Conservation (phyloP, 1,284 basidiomycete species). For the Apiotrichum porosum region DNA sequence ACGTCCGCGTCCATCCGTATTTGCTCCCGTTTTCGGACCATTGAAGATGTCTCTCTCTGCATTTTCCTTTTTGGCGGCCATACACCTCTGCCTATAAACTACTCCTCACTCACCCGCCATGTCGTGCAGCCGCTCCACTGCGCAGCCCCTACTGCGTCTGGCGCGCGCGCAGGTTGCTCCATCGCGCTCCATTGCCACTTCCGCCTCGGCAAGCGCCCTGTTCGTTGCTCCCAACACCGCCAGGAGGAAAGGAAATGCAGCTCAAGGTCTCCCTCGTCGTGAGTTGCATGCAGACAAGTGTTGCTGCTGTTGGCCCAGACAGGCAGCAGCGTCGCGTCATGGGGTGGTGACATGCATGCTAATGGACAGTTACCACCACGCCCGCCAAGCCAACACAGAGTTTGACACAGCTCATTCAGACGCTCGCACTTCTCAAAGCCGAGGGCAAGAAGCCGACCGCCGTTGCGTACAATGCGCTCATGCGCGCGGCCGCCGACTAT, state of each 20-base stretch:
- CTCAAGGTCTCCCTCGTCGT: too few species aligned
- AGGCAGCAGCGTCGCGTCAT: too few species aligned
- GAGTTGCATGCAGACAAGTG: too few species aligned
- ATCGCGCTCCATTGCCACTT: constrained; percentile 1
- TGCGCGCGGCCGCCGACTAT: constrained; percentile 31
- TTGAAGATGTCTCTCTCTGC: background rate
- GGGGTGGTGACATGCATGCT: too few species aligned
- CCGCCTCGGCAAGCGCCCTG: background rate
- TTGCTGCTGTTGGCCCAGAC: too few species aligned
- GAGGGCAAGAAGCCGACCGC: constrained; percentile 23
- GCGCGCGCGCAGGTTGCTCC: background rate
- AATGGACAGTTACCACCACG: too few species aligned
- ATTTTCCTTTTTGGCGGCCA: constrained; percentile 1
- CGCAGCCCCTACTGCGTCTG: constrained; percentile 8
- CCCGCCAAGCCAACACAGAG: background rate
- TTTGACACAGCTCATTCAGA: constrained; percentile 23
- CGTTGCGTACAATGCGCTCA: constrained; percentile 31
- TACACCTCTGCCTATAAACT: too few species aligned
- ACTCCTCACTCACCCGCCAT: constrained; percentile 6
- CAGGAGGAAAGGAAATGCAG: too few species aligned
- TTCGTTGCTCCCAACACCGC: too few species aligned
- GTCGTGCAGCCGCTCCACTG: constrained; percentile 7
- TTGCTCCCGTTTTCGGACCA: constrained; percentile 2
- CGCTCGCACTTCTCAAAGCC: constrained; percentile 19
- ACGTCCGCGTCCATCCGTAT: background rate